Evolutionary conservation across 208 protist species (phyloP).

Genomic region (Wallacemonas sp.): DNA sequence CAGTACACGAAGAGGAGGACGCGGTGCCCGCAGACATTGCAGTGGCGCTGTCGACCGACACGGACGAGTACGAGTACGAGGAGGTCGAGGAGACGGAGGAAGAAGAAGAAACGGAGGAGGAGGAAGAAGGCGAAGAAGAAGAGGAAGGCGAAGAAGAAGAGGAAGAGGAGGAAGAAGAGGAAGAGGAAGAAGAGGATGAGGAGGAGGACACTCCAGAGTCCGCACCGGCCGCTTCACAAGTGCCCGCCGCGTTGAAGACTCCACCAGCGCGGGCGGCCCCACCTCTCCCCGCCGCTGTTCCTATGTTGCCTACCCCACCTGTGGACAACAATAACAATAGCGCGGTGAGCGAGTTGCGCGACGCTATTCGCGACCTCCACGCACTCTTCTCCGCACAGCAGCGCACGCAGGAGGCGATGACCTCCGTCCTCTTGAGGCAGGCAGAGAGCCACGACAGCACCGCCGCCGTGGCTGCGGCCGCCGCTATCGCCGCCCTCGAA

Average conservation of each 20-base stretch:
- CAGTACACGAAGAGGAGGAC: neutral
- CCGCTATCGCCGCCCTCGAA: slow-evolving; percentile 1
- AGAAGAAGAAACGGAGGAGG: neutral
- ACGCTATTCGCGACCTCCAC: slow-evolving; percentile 7
- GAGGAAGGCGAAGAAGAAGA: neutral
- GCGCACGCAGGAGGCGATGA: slow-evolving; percentile 1
- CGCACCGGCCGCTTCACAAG: neutral
- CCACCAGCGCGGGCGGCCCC: too few relatives aligned
- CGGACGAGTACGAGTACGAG: neutral
- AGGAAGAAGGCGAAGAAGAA: slow-evolving; percentile 2
- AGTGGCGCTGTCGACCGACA: too few relatives aligned
- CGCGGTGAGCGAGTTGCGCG: slow-evolving; percentile 6
- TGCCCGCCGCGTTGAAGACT: neutral
- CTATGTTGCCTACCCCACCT: neutral
- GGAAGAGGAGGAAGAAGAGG: neutral
- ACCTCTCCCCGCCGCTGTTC: neutral
- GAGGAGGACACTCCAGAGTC: neutral
- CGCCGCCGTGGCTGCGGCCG: neutral
- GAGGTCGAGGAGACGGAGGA: neutral
- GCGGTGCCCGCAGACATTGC: neutral
- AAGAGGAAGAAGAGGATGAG: neutral
- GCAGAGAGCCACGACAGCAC: neutral
- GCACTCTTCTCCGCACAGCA: slow-evolving; percentile 6
- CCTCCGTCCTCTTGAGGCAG: neutral
- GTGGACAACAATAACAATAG: neutral